Base-by-base conservation (phyloP, 352 stramenopile species). In the Pythium dissotocum region DNA sequence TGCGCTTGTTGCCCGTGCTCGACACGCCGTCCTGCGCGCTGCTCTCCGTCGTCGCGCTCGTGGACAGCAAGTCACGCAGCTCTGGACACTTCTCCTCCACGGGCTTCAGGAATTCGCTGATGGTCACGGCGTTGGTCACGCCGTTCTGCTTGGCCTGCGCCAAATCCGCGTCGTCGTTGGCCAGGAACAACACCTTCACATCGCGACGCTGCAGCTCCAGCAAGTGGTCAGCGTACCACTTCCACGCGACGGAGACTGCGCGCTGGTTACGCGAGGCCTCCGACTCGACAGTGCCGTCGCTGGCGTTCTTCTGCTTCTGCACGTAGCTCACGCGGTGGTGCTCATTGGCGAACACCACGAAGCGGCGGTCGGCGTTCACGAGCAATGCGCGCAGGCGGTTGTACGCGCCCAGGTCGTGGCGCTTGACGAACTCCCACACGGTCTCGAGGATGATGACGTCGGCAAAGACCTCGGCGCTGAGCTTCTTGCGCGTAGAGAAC, bases 311-410 rank as follows among this genome's bases (percentile, higher is more conserved):
- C 21, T 80, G 71, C 74, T 89, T 89, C 57, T 85, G 77, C 51
- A 90, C 78, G 58, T 83, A 97, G 24, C 86, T 90, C 21, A 85
- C 78, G 49, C 83, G 78, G 62, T 97, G 89, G 70, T 98, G 90
- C 63, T 98, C 90, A 66, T 98, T 98, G 21, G 95, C 88, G 63
- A 98, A 98, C 38, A 98, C 88, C 10, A 98, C 76, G 68, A 98
- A 98, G 32, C 86, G 85, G 24, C 92, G 78, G 56, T 93, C 83
- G 1, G 71, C 67, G 64, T 90, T 92, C 75, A 87, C 90, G 44
- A 98, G 69, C 67, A 98, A 77, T 35, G 89, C 89, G 36, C 82
- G 82, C 42, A 98, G 74, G 46, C 91, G 83, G 71, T 95, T 95
- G 80, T 96, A 98, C 42, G 97, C 80, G 28, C 79, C 82, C 9